A percentile compares a stretch with the other conserved stretches of the same genome.
Conservation (phyloP, 805 yeast species). For the Spencermartinsiella europaea region DNA sequence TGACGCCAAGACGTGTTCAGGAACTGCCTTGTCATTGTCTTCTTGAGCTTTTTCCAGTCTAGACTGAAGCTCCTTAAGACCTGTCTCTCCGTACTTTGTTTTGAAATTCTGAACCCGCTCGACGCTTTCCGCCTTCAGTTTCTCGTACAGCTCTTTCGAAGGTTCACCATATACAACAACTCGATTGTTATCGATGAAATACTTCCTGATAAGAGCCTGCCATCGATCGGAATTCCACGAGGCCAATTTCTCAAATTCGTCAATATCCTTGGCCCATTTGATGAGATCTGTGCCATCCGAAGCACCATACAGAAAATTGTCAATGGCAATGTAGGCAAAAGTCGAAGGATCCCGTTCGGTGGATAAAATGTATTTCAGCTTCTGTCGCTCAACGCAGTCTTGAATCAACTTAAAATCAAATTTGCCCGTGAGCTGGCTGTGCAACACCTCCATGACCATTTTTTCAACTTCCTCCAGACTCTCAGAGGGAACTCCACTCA, state of each 20-base stretch:
- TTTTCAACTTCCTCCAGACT: constrained; percentile 36
- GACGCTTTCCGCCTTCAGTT: constrained; percentile 47
- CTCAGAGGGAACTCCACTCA: constrained; percentile 74
- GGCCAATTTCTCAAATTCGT: constrained; percentile 54
- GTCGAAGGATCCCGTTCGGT: constrained; percentile 50
- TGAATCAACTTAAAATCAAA: constrained; percentile 63
- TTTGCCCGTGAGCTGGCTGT: constrained; percentile 44
- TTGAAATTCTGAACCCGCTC: constrained; percentile 46
- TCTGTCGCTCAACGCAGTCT: constrained; percentile 62
- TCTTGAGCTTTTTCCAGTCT: constrained; percentile 57
- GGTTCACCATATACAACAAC: constrained; percentile 71
- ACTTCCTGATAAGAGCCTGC: constrained; percentile 48
- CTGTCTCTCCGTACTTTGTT: constrained; percentile 50
- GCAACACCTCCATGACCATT: constrained; percentile 50
- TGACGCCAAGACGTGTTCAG: constrained; percentile 52
- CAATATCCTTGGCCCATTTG: constrained; percentile 48
- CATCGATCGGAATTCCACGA: constrained; percentile 66
- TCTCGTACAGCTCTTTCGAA: constrained; percentile 52
- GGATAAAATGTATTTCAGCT: constrained; percentile 43
- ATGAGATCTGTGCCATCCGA: constrained; percentile 53
- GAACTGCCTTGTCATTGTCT: constrained; percentile 72
- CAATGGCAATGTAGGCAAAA: constrained; percentile 62
- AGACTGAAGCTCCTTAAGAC: constrained; percentile 47
- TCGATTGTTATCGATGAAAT: constrained; percentile 56
- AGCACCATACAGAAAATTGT: constrained; percentile 77